Percentiles rank a stretch among this genome's conserved stretches.
phyloP scores from a whole-genome alignment of 1,139 yeast species.

The Suhomyces coccinellae region DNA sequence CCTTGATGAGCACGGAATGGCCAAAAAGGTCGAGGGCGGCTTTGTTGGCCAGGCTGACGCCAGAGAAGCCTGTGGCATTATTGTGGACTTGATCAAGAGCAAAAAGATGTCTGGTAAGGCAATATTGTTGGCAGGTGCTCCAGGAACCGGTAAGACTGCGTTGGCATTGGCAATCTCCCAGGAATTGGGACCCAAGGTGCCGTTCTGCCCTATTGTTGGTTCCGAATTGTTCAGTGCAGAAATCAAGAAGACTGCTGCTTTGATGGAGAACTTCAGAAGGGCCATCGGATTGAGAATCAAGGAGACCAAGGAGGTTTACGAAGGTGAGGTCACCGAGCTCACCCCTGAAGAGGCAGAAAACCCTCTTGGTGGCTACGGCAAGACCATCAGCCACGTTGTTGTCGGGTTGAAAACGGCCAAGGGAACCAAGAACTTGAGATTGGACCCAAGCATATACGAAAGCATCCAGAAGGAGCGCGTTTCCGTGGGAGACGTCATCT shows the following conservation, averaged over 20 bases:
- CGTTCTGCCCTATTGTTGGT: constrained; percentile 97
- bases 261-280: constrained; percentile 96
- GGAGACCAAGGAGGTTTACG: constrained; percentile 97
- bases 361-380: constrained; percentile 97
- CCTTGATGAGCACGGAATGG: constrained; percentile 84
- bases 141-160: constrained; percentile 98
- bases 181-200: constrained; percentile 97
- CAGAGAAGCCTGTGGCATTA: constrained; percentile 95
- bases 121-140: constrained; percentile 93
- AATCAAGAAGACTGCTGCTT: constrained; percentile 93
- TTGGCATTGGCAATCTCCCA: constrained; percentile 94
- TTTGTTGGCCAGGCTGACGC: constrained; percentile 95
- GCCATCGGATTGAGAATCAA: constrained; percentile 95
- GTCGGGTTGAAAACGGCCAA: constrained; percentile 94
- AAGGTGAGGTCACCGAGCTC: constrained; percentile 95
- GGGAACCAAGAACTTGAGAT: constrained; percentile 88
- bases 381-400: constrained; percentile 90
- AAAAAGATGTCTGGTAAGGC: constrained; percentile 96
- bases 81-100: constrained; percentile 90
- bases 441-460: constrained; percentile 95
- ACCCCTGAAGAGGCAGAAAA: constrained; percentile 97
- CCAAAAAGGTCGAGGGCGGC: constrained; percentile 86
- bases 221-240: constrained; percentile 95
- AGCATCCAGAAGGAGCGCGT: constrained; percentile 95
- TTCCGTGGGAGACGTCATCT: constrained; percentile 92